Evolutionary conservation across 441 rosid genomes (phyloP), one percentile per base, ranked within the genome.

Genomic region (Rhodomyrtus psidioides): DNA sequence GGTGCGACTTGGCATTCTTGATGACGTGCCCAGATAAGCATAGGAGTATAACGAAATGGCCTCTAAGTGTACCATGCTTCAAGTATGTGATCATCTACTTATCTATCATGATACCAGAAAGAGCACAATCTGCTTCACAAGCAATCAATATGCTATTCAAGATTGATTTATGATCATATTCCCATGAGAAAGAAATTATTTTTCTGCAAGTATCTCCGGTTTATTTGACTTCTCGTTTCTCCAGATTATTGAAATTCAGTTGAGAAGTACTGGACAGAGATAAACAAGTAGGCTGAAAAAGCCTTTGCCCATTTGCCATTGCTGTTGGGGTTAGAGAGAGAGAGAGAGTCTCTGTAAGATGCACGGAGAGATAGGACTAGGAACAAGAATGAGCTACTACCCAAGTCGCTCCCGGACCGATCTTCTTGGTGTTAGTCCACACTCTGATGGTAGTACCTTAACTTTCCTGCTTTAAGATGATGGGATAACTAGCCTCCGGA

Each of bases 11-110:
- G 62, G 28, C 87, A n/a, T 65, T 87, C 82, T 53, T 85, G 26
- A 21, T 83, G 81, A 58, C 62, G 44, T 65, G 55, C 53, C 86
- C 90, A 55, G 12, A 44, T 19, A 62, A 53, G 15, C 24, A 83
- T n/a, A 56, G 55, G 70, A 85, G 83, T 16, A 83, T 83, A 83
- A 87, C 60, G 83, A 82, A 23, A 42, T 87, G 90, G 90, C 90
- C 90, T 30, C 56, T 42, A 60, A 15, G 83, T 6, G 49, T 83
- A 6, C 90, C 89, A 4, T 88, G 84, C 27, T 85, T 87, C 86
- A 83, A 81, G 86, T 85, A 83, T 55, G 59, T 30, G 16, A 30
- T 70, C 79, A 21, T 10, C 79, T 5, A 34, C 79, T 42, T 10
- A 5, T 34, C 4, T 70, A 70, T 34, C 49, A 70, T 6, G 49